Conservation (phyloP, 768 basidiomycete genomes). For the Psilocybe tampanensis region DNA sequence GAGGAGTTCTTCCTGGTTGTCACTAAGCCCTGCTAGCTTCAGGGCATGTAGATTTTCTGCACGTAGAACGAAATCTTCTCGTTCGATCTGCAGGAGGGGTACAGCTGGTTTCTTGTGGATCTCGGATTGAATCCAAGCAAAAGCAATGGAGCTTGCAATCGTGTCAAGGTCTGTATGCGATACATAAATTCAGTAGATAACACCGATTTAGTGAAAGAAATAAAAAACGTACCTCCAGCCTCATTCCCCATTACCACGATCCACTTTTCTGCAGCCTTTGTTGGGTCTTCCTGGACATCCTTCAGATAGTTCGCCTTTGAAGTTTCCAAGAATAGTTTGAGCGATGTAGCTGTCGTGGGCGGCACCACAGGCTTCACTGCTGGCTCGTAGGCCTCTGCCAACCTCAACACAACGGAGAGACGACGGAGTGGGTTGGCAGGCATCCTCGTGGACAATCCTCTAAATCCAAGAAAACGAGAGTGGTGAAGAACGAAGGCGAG, state of each 20-base stretch:
- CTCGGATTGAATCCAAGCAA: constrained; percentile 72
- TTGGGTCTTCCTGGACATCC: constrained; percentile 46
- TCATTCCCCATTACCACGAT: constrained; percentile 94
- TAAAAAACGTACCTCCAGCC: constrained; percentile 73
- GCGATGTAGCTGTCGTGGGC: constrained; percentile 17
- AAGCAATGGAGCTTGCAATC: constrained; percentile 83
- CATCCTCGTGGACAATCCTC: constrained; percentile 18
- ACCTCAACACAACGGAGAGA: constrained; percentile 36
- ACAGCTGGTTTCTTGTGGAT: constrained; percentile 59
- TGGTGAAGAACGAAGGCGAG: background rate
- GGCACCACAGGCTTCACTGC: constrained; percentile 15
- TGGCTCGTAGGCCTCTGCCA: constrained; percentile 30
- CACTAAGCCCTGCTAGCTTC: constrained; percentile 52
- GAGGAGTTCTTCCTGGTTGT: constrained; percentile 58
- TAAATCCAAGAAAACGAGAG: background rate
- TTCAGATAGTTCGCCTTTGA: constrained; percentile 64
- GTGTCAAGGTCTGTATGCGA: constrained; percentile 85
- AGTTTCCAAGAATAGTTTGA: constrained; percentile 33
- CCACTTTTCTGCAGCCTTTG: constrained; percentile 60
- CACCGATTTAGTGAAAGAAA: background rate
- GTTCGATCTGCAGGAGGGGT: constrained; percentile 71
- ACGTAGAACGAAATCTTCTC: constrained; percentile 73
- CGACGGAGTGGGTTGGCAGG: constrained; percentile 32
- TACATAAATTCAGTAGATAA: background rate
- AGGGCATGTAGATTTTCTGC: constrained; percentile 88